Percentiles rank a stretch among this genome's conserved stretches.
phyloP scores from a whole-genome alignment of 208 protist genomes.

The Trypanosoma mega region DNA sequence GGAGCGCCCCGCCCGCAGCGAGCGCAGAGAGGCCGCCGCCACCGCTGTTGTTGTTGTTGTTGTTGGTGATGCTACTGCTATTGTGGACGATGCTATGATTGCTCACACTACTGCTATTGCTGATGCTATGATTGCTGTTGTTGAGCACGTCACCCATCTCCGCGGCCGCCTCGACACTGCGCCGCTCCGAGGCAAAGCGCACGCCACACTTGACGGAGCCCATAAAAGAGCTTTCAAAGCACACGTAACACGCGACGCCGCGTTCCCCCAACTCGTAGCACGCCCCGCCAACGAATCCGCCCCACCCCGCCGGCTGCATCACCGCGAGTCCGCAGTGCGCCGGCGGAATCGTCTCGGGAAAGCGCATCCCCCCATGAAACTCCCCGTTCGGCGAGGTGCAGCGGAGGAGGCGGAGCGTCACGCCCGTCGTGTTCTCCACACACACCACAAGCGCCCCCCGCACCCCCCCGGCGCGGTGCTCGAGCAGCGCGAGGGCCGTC shows the following conservation, averaged over 20 bases:
- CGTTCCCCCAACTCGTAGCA: slow-evolving; percentile 64
- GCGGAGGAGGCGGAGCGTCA: slow-evolving; percentile 47
- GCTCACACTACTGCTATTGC: no score
- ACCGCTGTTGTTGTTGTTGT: no score
- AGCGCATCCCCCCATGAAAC: slow-evolving; percentile 45
- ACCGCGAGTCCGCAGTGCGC: slow-evolving; percentile 52
- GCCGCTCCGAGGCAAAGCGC: slow-evolving; percentile 45
- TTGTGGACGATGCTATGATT: no score
- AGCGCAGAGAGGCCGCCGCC: no score
- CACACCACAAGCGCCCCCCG: slow-evolving; percentile 48
- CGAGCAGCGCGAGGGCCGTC: slow-evolving; percentile 53
- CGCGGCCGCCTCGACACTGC: slow-evolving; percentile 31
- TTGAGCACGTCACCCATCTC: slow-evolving; percentile 39
- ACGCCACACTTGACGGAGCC: slow-evolving; percentile 59
- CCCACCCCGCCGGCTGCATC: slow-evolving; percentile 59
- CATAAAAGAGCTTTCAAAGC: slow-evolving; percentile 70
- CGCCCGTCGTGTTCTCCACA: slow-evolving; percentile 57
- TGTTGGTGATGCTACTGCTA: no score
- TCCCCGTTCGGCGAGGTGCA: slow-evolving; percentile 37
- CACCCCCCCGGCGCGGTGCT: slow-evolving; percentile 30
- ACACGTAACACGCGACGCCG: slow-evolving; percentile 56
- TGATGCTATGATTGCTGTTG: no score
- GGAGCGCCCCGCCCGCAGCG: no score
- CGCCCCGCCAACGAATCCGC: slow-evolving; percentile 58
- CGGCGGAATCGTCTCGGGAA: slow-evolving; percentile 48